Conservation (phyloP, 306 rosid species). For the Dryas drummondii region DNA sequence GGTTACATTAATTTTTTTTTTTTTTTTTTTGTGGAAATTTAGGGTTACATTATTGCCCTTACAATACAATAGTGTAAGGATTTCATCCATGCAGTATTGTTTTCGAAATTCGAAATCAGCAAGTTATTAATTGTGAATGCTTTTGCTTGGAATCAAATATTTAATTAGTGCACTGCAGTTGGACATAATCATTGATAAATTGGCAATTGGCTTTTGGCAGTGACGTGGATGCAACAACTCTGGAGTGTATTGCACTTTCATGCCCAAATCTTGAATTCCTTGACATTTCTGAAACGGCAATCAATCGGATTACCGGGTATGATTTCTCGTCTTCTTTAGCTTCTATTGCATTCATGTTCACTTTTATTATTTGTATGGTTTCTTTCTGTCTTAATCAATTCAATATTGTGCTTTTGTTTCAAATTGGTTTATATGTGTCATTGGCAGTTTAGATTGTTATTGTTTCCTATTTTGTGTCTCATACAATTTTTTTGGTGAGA, state of each 20-base stretch:
- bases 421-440: too few species aligned
- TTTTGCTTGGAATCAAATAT: background rate
- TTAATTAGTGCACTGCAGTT: background rate
- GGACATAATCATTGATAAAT: background rate
- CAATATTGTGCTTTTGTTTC: too few species aligned
- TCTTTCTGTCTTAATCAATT: too few species aligned
- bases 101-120: too few species aligned
- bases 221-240: slow-evolving; percentile 75
- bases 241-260: slow-evolving; percentile 84
- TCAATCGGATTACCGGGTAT: slow-evolving; percentile 84
- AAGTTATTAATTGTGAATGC: too few species aligned
- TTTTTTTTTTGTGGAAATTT: too few species aligned
- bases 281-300: slow-evolving; percentile 57
- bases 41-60: background rate
- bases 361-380: too few species aligned
- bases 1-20: too few species aligned
- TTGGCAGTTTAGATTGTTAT: too few species aligned
- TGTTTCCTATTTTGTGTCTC: background rate
- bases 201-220: slow-evolving; percentile 36
- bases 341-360: background rate
- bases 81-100: too few species aligned
- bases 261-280: slow-evolving; percentile 72
- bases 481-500: background rate
- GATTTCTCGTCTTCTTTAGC: background rate
- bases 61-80: too few species aligned